Percentiles rank a stretch among this genome's conserved stretches.
phyloP scores from a whole-genome alignment of 2,329 filamentous ascomycete genomes.

The Ophiocordyceps australis region DNA sequence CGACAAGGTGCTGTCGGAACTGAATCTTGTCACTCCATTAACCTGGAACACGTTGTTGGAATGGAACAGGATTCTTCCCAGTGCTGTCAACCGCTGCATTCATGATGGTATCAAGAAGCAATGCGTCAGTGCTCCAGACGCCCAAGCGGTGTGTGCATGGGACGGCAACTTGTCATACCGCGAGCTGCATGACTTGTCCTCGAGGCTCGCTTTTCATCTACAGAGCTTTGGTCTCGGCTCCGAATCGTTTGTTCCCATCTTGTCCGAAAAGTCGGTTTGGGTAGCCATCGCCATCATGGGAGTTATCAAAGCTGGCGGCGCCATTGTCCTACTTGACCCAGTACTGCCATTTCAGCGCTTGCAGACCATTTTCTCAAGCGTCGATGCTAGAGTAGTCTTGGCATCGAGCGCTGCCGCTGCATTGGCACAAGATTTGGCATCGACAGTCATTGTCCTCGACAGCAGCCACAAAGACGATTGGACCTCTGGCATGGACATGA shows the following conservation, averaged over 20 bases:
- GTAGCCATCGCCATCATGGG: conserved; percentile 12
- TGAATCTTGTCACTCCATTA: background rate
- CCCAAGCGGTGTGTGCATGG: conserved; percentile 23
- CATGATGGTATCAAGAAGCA: conserved; percentile 21
- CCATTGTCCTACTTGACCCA: conserved; percentile 15
- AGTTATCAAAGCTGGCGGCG: conserved; percentile 14
- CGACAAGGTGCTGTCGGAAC: background rate
- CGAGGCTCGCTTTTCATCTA: conserved; percentile 3
- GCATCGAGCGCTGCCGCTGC: background rate
- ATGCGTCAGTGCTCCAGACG: conserved; percentile 9
- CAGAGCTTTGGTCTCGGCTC: conserved; percentile 1
- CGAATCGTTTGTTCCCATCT: conserved; percentile 9
- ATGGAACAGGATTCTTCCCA: conserved; percentile 9
- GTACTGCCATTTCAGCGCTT: conserved; percentile 3
- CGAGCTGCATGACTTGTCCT: conserved; percentile 10
- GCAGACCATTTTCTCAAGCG: background rate
- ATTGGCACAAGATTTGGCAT: background rate
- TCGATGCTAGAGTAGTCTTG: background rate
- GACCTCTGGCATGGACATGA: background rate
- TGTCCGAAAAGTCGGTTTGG: conserved; percentile 18
- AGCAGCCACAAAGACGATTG: background rate
- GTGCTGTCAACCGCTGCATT: conserved; percentile 11
- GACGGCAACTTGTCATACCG: conserved; percentile 22
- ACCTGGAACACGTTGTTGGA: conserved; percentile 1
- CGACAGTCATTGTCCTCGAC: background rate